Conservation (phyloP, 495 filamentous ascomycete genomes). For the Penicillium manginii region DNA sequence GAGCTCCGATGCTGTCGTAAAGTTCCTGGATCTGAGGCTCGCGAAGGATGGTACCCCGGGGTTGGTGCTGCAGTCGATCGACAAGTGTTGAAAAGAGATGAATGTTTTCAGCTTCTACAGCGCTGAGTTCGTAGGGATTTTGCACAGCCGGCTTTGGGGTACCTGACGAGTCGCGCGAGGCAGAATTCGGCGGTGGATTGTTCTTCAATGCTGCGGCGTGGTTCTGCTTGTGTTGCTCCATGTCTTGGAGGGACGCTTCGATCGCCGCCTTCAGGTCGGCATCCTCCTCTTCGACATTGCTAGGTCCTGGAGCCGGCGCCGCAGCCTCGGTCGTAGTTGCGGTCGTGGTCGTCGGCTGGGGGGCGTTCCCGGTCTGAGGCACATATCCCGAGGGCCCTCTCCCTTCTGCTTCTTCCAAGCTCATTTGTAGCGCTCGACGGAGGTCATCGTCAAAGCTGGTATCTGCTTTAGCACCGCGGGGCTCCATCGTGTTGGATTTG, state of each 20-base stretch:
- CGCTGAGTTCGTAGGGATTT: conserved; percentile 92
- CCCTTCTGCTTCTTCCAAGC: conserved; percentile 86
- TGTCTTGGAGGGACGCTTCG: conserved; percentile 92
- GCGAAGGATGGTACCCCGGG: conserved; percentile 89
- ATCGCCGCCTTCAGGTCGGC: conserved; percentile 94
- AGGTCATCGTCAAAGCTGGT: conserved; percentile 95
- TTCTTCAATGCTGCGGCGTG: conserved; percentile 81
- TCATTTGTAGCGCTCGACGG: conserved; percentile 92
- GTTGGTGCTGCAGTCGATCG: conserved; percentile 91
- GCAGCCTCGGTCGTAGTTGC: conserved; percentile 9
- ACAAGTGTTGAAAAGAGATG: conserved; percentile 94
- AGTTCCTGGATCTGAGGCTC: conserved; percentile 98
- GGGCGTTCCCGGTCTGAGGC: conserved; percentile 58
- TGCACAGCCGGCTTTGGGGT: conserved; percentile 61
- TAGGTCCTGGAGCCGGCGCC: conserved; percentile 41
- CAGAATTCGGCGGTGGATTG: conserved; percentile 45
- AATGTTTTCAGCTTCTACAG: conserved; percentile 95
- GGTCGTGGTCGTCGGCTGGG: conserved; percentile 14
- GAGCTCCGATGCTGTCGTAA: conserved; percentile 91
- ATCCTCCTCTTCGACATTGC: conserved; percentile 64
- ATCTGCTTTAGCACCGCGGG: conserved; percentile 79
- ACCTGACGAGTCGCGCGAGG: conserved; percentile 27
- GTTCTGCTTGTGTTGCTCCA: conserved; percentile 96
- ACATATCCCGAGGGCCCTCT: conserved; percentile 72
- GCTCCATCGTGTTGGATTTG: conserved; percentile 75